Conservation (phyloP, 2,329 filamentous ascomycete species). For the Aspergillus fumigatus region DNA sequence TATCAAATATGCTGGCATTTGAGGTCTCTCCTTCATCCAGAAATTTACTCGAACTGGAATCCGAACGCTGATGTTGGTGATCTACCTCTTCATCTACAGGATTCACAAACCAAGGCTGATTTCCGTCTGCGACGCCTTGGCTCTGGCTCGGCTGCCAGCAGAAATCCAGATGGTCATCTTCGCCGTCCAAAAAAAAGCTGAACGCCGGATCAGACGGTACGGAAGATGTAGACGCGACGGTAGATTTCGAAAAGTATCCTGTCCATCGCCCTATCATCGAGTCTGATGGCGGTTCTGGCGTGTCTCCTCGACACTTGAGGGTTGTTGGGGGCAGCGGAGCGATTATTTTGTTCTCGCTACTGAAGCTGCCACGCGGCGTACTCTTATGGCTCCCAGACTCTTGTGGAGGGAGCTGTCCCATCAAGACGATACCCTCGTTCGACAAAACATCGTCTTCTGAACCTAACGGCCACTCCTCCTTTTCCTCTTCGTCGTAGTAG, state of each 20-base stretch:
- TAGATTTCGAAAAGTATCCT: conserved; percentile 41
- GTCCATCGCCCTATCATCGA: conserved; percentile 29
- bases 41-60: conserved; percentile 87
- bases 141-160: conserved; percentile 39
- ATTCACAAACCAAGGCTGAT: conserved; percentile 31
- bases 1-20: conserved; percentile 65
- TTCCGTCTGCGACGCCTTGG: conserved; percentile 9
- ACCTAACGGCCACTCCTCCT: conserved; percentile 33
- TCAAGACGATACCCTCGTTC: conserved; percentile 75
- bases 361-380: conserved; percentile 53
- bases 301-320: conserved; percentile 76
- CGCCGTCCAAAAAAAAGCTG: conserved; percentile 60
- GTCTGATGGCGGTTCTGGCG: conserved; percentile 54
- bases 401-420: conserved; percentile 60
- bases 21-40: conserved; percentile 67
- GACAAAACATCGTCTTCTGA: conserved; percentile 59
- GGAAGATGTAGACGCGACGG: conserved; percentile 62
- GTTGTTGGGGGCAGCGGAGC: conserved; percentile 84
- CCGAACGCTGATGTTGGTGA: conserved; percentile 65
- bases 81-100: conserved; percentile 51
- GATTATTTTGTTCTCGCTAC: conserved; percentile 73
- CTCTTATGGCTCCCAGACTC: conserved; percentile 49
- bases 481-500: conserved; percentile 47
- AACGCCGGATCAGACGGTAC: conserved; percentile 60
- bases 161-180: conserved; percentile 48